A percentile compares a stretch with the other conserved stretches of the same genome.
phyloP scores from a whole-genome alignment of 2,329 filamentous ascomycete genomes.

The Fusarium circinatum region DNA sequence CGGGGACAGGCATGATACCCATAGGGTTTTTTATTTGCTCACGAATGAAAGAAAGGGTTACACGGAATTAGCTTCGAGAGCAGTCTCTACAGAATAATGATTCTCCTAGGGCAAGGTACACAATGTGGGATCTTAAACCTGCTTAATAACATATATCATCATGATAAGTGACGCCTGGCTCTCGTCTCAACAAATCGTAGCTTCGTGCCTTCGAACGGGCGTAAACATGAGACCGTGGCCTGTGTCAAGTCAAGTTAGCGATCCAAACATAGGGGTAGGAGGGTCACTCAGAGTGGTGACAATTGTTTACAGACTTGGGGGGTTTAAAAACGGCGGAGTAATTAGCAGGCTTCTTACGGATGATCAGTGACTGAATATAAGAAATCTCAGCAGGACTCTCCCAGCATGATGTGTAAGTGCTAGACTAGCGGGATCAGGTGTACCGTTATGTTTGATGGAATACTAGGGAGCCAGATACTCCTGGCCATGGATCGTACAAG shows the following conservation, averaged over 20 bases:
- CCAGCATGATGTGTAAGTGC: neutral
- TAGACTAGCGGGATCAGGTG: neutral
- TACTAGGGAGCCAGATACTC: neutral
- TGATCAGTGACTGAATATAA: neutral
- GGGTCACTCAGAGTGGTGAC: neutral
- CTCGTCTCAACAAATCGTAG: neutral
- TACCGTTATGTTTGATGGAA: neutral
- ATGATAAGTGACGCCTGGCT: neutral
- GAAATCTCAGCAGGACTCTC: neutral
- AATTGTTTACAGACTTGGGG: neutral
- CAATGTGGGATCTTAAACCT: neutral
- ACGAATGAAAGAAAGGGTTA: constrained; percentile 8
- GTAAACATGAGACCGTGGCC: neutral
- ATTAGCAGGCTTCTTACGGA: neutral
- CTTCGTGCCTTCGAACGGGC: neutral
- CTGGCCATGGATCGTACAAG: neutral
- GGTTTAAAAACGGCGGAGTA: neutral
- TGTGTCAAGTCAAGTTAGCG: neutral
- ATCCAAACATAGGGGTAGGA: neutral
- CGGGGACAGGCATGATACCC: constrained; percentile 42
- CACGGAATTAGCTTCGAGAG: constrained; percentile 19
- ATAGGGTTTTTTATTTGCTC: constrained; percentile 40
- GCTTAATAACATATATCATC: neutral
- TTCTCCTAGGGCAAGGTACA: constrained; percentile 5
- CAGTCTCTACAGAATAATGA: constrained; percentile 30